Evolutionary conservation across 1,284 basidiomycete species (phyloP), one percentile per base, ranked within the genome.

Genomic region (Blastosporella zonata): DNA sequence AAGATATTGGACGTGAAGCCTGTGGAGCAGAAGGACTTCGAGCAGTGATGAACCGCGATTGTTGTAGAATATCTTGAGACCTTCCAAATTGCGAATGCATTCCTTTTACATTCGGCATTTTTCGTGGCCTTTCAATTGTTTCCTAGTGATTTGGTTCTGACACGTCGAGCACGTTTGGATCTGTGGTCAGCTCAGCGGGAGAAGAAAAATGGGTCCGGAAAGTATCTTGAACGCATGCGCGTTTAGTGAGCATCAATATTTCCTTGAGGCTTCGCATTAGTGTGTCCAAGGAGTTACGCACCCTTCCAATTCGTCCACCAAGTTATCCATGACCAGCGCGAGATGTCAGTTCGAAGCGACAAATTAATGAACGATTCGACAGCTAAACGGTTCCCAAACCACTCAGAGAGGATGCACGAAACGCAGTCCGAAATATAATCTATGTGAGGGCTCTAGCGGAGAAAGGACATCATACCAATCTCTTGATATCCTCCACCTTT

Each of bases 1-100:
- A 67, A 66, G 34, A 55, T 78, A 22, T 41, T 79, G 25, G 57
- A 66, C 27, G 69, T 64, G 9, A 59, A 55, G 10, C 20, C 55
- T 0, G 57, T 76, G 21, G 52, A 45, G 0, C 34, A 56, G 18
- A 55, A 62, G 8, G 66, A 71, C 39, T 66, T 67, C 17, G 41
- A 50, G 17, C 17, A 35, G 22, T 50, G 38, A 50, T 1, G 13
- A 6, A 46, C 25, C 4, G 6, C 6, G 43, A 15, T 34, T 15
- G 6, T 17, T 6, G n/a, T 18, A 34, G 15, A 31, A 27, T 27
- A 27, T 27, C 5, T 34, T 15, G 9, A 13, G 3, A 17, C 17
- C 15, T 17, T 34, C n/a, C 17, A 34, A 7, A 34, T 3, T 34
- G 33, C 15, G 4, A 31, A 31, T 9, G 29, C 5, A 27, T 27